Percentiles rank a stretch among this genome's conserved stretches.
These are phyloP conservation scores for Penicillium arizonense DNA, from an alignment of 495 filamentous ascomycete species.

Conservation along the genomic window DNA sequence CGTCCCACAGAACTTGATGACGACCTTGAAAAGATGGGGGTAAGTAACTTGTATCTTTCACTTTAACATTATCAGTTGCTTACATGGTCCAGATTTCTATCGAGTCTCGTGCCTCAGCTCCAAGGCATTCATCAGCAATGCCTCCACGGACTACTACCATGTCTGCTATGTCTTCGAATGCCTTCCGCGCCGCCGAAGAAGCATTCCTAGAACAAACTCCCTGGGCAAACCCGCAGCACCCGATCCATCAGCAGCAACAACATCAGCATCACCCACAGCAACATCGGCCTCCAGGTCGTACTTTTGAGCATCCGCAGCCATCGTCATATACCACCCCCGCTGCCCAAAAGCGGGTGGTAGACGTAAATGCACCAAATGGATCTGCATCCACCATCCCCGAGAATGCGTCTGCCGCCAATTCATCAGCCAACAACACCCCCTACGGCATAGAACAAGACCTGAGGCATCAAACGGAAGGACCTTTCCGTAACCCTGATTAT, in stretches of 20 bases:
- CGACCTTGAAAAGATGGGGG: slow-evolving; percentile 85
- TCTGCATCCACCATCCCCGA: slow-evolving; percentile 58
- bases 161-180: slow-evolving; percentile 38
- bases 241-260: slow-evolving; percentile 58
- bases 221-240: slow-evolving; percentile 87
- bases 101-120: slow-evolving; percentile 28
- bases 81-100: slow-evolving; percentile 35
- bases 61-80: not conserved
- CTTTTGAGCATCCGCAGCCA: slow-evolving; percentile 27
- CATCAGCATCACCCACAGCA: slow-evolving; percentile 36
- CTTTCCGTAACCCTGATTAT: slow-evolving; percentile 36
- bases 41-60: slow-evolving; percentile 49
- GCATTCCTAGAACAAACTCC: slow-evolving; percentile 79
- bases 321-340: slow-evolving; percentile 52
- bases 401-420: slow-evolving; percentile 44
- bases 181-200: slow-evolving; percentile 64
- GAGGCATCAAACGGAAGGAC: slow-evolving; percentile 19
- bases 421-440: slow-evolving; percentile 46
- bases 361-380: slow-evolving; percentile 52
- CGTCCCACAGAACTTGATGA: slow-evolving; percentile 74
- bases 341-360: slow-evolving; percentile 50
- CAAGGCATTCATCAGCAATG: slow-evolving; percentile 25
- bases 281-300: slow-evolving; percentile 33
- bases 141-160: slow-evolving; percentile 31
- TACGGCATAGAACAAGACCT: slow-evolving; percentile 43